These are phyloP conservation scores for Termitomyces sp. DNA, from an alignment of 768 basidiomycete species.

Conservation along the genomic window DNA sequence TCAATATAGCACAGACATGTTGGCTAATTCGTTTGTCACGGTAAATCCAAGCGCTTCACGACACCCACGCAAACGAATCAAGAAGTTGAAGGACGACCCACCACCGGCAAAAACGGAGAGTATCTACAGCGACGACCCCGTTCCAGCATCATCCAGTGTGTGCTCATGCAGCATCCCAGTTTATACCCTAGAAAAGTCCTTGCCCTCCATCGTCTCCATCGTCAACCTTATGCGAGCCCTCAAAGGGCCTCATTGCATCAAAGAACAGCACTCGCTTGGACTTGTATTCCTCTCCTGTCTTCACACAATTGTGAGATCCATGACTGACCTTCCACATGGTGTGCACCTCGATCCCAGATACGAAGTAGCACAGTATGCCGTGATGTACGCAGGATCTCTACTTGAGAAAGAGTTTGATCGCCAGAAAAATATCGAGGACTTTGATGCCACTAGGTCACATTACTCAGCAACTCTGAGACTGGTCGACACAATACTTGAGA, in stretches of 20 bases:
- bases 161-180: slow-evolving; percentile 12
- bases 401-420: slow-evolving; percentile 11
- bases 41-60: neutral
- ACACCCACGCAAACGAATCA: slow-evolving; percentile 8
- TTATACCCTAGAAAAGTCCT: slow-evolving; percentile 30
- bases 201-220: slow-evolving; percentile 32
- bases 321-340: slow-evolving; percentile 16
- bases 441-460: neutral
- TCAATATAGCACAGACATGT: neutral
- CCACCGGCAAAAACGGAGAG: slow-evolving; percentile 20
- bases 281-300: slow-evolving; percentile 19
- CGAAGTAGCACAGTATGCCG: slow-evolving; percentile 15
- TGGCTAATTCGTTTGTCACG: neutral
- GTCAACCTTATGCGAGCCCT: slow-evolving; percentile 24
- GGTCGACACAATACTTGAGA: slow-evolving; percentile 28
- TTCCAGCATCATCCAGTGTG: slow-evolving; percentile 20
- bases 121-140: slow-evolving; percentile 23
- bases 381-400: slow-evolving; percentile 12
- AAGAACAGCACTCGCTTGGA: slow-evolving; percentile 11
- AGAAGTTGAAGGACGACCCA: slow-evolving; percentile 9
- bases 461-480: slow-evolving; percentile 14
- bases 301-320: slow-evolving; percentile 13
- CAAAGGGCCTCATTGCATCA: slow-evolving; percentile 12
- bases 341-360: slow-evolving; percentile 13
- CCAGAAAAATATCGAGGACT: neutral